Base-by-base conservation (phyloP, 306 rosid species). In the Fragaria nilgerrensis region DNA sequence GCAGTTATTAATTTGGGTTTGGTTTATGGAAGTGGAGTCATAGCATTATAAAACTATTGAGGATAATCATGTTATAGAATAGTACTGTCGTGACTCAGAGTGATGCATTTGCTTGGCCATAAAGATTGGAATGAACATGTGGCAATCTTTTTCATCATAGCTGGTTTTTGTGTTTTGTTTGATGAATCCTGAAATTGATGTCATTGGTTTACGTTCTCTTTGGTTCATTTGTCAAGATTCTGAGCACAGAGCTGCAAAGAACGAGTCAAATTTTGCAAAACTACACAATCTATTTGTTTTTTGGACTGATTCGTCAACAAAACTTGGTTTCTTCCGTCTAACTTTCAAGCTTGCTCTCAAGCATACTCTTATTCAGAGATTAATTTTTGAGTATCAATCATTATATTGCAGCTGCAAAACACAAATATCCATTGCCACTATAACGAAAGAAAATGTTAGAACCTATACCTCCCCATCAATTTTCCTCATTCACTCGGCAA, bases 1-100 rank as follows among this genome's bases (percentile, higher is more conserved):
- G 83, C 85, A 67, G 78, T 55, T 67, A 75, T 84, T n/a, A 43
- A 71, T 48, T 45, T 66, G 50, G 23, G 19, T 62, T 44, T 75
- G 67, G 62, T 49, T 61, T 37, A 37, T 61, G 61, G 68, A 43
- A 8, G 17, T 32, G 49, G 36, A 39, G 36, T 41, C 69, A 0
- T 25, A 41, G 76, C 66, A 37, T 72, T 72, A 27, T 75, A 65
- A 27, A 22, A 27, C 53, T 29, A 27, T 47, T 37, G 49, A 62
- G 47, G 71, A 45, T 47, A 62, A 63, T 16, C 5, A 27, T n/a
- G 7, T 7, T 44, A 10, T 29, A 62, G 53, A 29, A 27, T 62
- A 0, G 44, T 62, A 11, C 29, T 29, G 58, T 59, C 43, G 48
- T 67, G 71, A 62, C 39, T 49, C 62, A 10, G n/a, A 65, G 45